Conservation (phyloP, 192 early-diverging fungal genomes). For the Linnemannia hyalina region DNA sequence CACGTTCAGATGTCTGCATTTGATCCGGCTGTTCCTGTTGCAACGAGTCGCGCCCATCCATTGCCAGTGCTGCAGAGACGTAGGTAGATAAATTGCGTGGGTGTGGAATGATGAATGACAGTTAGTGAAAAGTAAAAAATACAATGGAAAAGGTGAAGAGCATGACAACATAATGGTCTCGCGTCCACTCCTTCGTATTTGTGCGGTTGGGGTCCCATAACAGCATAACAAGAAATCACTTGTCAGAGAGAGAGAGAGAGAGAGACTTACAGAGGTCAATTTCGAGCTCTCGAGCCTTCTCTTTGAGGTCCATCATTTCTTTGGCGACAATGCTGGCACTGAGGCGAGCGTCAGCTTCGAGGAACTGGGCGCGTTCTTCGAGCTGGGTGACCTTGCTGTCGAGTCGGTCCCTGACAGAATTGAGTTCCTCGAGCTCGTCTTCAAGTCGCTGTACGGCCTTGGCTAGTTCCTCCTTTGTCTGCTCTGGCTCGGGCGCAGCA, state of each 20-base stretch:
- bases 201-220: too few relatives aligned
- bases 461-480: neutral
- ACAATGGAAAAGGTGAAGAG: neutral
- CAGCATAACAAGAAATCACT: too few relatives aligned
- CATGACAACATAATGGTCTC: too few relatives aligned
- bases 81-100: neutral
- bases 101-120: neutral
- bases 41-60: slow-evolving; percentile 36
- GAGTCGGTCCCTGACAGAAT: slow-evolving; percentile 14
- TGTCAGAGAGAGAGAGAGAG: neutral
- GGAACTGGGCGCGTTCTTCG: slow-evolving; percentile 40
- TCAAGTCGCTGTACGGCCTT: slow-evolving; percentile 20
- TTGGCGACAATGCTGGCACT: slow-evolving; percentile 32
- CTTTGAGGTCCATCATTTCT: slow-evolving; percentile 50
- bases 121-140: neutral
- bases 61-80: slow-evolving; percentile 16
- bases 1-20: neutral
- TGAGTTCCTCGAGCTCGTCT: slow-evolving; percentile 37
- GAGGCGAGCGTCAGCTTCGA: slow-evolving; percentile 38
- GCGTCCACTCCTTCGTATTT: too few relatives aligned
- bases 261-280: slow-evolving; percentile 47
- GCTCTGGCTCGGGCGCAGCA: neutral
- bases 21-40: slow-evolving; percentile 17
- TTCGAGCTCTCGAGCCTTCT: slow-evolving; percentile 36
- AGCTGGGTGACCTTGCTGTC: slow-evolving; percentile 28